Percentiles rank a stretch among this genome's conserved stretches.
Conservation (phyloP, 345 rosid species). For the Capsella bursapastoris region DNA sequence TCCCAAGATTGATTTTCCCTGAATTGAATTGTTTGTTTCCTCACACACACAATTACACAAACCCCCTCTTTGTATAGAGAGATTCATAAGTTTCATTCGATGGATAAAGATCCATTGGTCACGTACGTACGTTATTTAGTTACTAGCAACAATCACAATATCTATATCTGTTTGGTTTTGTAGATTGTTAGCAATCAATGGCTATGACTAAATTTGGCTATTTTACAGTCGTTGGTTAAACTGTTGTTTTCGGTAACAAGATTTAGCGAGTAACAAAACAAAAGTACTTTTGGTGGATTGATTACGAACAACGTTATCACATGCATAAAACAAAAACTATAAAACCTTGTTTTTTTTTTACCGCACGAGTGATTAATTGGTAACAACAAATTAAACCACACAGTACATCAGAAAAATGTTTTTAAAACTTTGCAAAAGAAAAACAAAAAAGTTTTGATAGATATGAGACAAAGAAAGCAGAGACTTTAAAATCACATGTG, state of each 20-base stretch:
- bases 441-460: slow-evolving; percentile 16
- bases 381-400: slow-evolving; percentile 7
- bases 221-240: neutral
- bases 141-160: neutral
- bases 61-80: neutral
- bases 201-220: neutral
- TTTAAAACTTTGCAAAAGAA: neutral
- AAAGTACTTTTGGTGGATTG: neutral
- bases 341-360: neutral
- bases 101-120: neutral
- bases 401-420: neutral
- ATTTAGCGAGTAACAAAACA: neutral
- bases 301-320: neutral
- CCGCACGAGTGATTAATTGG: slow-evolving; percentile 16
- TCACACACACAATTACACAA: neutral
- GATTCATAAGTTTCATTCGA: neutral
- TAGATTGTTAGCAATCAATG: neutral
- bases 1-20: slow-evolving; percentile 23
- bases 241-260: neutral
- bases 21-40: neutral
- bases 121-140: neutral
- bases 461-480: slow-evolving; percentile 30
- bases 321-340: neutral
- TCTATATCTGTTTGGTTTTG: neutral
- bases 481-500: slow-evolving; percentile 39